Percentiles rank a stretch among this genome's conserved stretches.
Conservation (phyloP, 1,284 basidiomycete species). For the Melampsora americana region DNA sequence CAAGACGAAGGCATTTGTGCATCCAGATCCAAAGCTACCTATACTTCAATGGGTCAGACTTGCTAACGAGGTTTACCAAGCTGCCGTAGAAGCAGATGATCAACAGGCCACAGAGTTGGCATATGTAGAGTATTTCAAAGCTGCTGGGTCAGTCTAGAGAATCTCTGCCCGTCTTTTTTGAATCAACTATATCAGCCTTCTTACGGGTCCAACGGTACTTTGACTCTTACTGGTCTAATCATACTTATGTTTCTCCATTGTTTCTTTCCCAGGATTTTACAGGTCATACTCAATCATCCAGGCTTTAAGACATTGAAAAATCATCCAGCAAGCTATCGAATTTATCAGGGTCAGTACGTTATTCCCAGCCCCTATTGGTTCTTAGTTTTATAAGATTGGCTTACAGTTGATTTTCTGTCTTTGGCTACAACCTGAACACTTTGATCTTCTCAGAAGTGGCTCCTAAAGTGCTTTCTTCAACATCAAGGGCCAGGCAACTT, state of each 20-base stretch:
- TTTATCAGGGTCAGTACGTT: conserved; percentile 42
- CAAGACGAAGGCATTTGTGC: conserved; percentile 30
- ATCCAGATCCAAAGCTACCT: conserved; percentile 1
- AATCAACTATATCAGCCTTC: background rate
- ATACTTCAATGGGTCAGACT: conserved; percentile 21
- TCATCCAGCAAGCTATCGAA: conserved; percentile 26
- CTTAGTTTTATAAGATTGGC: background rate
- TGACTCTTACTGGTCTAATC: background rate
- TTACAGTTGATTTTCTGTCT: conserved; percentile 4
- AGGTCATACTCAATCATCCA: conserved; percentile 39
- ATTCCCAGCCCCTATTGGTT: conserved; percentile 15
- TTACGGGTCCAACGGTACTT: background rate
- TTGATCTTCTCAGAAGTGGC: conserved; percentile 26
- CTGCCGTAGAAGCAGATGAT: conserved; percentile 33
- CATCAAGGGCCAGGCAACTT: conserved; percentile 18
- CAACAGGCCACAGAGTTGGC: conserved; percentile 9
- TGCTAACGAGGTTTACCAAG: conserved; percentile 5
- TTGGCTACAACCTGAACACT: background rate
- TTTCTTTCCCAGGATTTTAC: conserved; percentile 30
- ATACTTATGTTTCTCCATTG: background rate
- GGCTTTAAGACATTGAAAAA: conserved; percentile 16
- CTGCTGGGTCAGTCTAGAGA: conserved; percentile 39
- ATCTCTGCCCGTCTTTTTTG: background rate
- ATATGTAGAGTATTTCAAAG: conserved; percentile 40
- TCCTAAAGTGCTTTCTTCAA: conserved; percentile 33